These are phyloP conservation scores for Trichoderma oligosporum DNA, from an alignment of 2,329 filamentous ascomycete genomes.

Conservation along the genomic window DNA sequence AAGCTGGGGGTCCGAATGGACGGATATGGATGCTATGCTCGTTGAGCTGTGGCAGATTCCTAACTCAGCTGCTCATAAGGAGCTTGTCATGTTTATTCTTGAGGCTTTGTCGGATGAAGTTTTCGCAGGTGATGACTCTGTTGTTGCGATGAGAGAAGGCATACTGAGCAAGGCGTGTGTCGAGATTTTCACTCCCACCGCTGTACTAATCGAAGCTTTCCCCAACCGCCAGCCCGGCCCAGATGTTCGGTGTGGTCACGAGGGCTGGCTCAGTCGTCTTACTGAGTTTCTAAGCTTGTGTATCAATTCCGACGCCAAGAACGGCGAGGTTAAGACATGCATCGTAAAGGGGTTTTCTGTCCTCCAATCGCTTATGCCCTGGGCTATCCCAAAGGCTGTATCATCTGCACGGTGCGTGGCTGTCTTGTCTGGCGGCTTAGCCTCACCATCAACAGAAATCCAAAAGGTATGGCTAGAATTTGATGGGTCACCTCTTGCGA, in stretches of 20 bases:
- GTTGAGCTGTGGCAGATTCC: constrained; percentile 75
- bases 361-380: constrained; percentile 74
- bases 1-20: constrained; percentile 89
- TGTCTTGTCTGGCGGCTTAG: constrained; percentile 67
- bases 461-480: constrained; percentile 55
- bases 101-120: constrained; percentile 93
- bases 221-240: constrained; percentile 66
- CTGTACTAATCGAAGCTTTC: constrained; percentile 71
- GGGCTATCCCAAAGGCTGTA: constrained; percentile 83
- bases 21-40: constrained; percentile 85
- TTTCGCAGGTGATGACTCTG: constrained; percentile 84
- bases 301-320: constrained; percentile 61
- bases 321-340: constrained; percentile 64
- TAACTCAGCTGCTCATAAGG: constrained; percentile 64
- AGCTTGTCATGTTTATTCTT: constrained; percentile 81
- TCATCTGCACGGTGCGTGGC: constrained; percentile 66
- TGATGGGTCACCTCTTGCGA: not conserved
- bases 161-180: constrained; percentile 85
- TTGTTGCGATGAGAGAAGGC: constrained; percentile 76
- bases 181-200: constrained; percentile 83
- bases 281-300: constrained; percentile 71
- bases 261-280: constrained; percentile 83
- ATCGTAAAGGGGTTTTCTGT: constrained; percentile 74
- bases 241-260: constrained; percentile 69
- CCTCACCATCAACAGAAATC: constrained; percentile 65